Conservation (phyloP, 495 filamentous ascomycete species). For the Lindgomyces ingoldianus region DNA sequence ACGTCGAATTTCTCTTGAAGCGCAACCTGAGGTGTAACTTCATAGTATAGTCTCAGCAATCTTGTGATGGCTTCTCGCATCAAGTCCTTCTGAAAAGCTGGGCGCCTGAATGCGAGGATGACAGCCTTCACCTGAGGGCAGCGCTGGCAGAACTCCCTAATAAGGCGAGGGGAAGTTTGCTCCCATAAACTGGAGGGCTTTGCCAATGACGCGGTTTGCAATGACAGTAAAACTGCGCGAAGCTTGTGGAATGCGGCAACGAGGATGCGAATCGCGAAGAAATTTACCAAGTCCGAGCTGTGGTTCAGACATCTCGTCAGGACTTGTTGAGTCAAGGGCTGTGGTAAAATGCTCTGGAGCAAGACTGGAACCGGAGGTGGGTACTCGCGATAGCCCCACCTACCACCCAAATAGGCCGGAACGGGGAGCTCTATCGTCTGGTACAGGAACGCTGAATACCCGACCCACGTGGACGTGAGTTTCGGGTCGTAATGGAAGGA, state of each 20-base stretch:
- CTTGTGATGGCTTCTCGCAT: slow-evolving; percentile 76
- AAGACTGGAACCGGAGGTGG: slow-evolving; percentile 76
- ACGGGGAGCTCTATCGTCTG: slow-evolving; percentile 71
- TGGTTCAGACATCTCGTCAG: slow-evolving; percentile 76
- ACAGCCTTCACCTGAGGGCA: slow-evolving; percentile 78
- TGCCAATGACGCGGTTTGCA: slow-evolving; percentile 50
- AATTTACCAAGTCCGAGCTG: slow-evolving; percentile 70
- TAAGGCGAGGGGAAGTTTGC: slow-evolving; percentile 62
- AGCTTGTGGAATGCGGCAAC: slow-evolving; percentile 79
- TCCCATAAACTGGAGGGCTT: slow-evolving; percentile 59
- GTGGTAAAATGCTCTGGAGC: slow-evolving; percentile 84
- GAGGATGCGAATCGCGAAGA: slow-evolving; percentile 79
- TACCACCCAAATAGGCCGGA: slow-evolving; percentile 64
- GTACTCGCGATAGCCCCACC: slow-evolving; percentile 48
- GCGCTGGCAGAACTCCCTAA: slow-evolving; percentile 72
- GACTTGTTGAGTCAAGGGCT: slow-evolving; percentile 72
- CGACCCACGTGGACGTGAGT: slow-evolving; percentile 87
- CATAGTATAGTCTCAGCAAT: slow-evolving; percentile 76
- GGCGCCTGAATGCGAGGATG: slow-evolving; percentile 65
- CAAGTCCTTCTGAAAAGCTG: slow-evolving; percentile 65
- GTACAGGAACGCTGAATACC: slow-evolving; percentile 85
- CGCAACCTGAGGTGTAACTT: slow-evolving; percentile 75
- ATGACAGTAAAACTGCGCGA: slow-evolving; percentile 55
- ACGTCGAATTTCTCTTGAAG: slow-evolving; percentile 85
- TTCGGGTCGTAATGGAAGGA: slow-evolving; percentile 89